Evolutionary conservation across 2,329 filamentous ascomycete genomes (phyloP), one percentile per base, ranked within the genome.

Genomic region (Aspergillus neoniger): DNA sequence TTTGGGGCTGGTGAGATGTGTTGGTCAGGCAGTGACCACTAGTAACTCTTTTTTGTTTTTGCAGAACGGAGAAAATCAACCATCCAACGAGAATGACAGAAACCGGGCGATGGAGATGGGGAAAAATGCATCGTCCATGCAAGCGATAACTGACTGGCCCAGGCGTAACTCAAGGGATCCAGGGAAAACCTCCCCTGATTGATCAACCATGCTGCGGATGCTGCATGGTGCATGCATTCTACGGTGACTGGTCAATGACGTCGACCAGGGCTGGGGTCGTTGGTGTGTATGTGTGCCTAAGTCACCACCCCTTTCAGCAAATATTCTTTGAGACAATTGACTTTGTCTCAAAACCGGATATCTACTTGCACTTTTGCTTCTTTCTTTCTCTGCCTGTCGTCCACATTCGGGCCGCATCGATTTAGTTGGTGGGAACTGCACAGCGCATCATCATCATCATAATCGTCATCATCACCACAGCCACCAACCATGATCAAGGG

Each of bases 61-160:
- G 41, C 41, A 55, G 51, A 48, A 58, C 41, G 48, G 55, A 61
- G 55, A 54, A 44, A 49, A 44, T 41, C 47, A 30, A 49, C 54
- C 36, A 39, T 21, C 53, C 38, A 53, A 60, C 51, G 15, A 25
- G 15, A 54, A 32, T 19, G 47, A 15, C 23, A 30, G 47, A 15
- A 55, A 32, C 10, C 44, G n/a, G 28, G 28, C 39, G 30, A 48
- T 39, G 43, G 32, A 23, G 19, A 36, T 36, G 32, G 32, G 6
- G 32, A 36, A 36, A 32, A 51, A 41, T 59, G 57, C 39, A 48
- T 55, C 25, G 41, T 39, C 51, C 56, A 53, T 58, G 56, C 49
- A 43, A 38, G 36, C 51, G 21, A 53, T 53, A 39, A 25, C 51
- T 53, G 38, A 53, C 49, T 52, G 32, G 14, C 21, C 30, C 15